Conservation (phyloP, 768 basidiomycete species). For the Mycena capillaripes region DNA sequence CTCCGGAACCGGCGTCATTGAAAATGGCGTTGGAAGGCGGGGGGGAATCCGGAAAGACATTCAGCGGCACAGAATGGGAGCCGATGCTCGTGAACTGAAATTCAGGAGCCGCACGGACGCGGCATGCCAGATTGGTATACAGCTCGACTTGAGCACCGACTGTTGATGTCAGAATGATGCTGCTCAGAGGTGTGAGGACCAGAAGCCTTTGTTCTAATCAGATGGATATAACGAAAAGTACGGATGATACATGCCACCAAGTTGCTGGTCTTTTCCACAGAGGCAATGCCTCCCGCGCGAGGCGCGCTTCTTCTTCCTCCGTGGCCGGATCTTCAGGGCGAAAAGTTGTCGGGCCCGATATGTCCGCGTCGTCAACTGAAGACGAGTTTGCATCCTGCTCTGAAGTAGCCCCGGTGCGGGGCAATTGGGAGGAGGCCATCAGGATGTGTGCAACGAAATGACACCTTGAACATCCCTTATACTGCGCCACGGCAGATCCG, state of each 20-base stretch:
- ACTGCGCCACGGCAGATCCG: no score
- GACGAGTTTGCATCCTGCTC: not conserved
- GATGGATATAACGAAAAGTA: slow-evolving; percentile 11
- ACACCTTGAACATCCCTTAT: no score
- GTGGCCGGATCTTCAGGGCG: not conserved
- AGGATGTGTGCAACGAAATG: not conserved
- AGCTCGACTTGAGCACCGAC: slow-evolving; percentile 36
- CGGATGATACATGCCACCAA: slow-evolving; percentile 67
- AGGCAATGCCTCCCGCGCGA: slow-evolving; percentile 48
- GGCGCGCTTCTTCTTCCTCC: not conserved
- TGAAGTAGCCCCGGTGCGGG: not conserved
- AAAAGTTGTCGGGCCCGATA: no score
- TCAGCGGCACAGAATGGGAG: slow-evolving; percentile 47
- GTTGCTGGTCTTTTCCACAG: slow-evolving; percentile 86
- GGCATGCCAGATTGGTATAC: slow-evolving; percentile 21
- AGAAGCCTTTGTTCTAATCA: slow-evolving; percentile 65
- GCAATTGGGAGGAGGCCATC: not conserved
- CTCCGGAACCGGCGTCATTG: not conserved
- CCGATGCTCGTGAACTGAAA: slow-evolving; percentile 54
- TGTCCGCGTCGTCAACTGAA: not conserved
- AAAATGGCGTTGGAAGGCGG: not conserved
- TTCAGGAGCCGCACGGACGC: slow-evolving; percentile 34
- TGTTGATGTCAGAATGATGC: slow-evolving; percentile 68
- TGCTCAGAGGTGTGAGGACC: slow-evolving; percentile 61
- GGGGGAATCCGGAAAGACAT: slow-evolving; percentile 53